Evolutionary conservation across 345 rosid genomes (phyloP), one percentile per base, ranked within the genome.

Genomic region (Syzygium grande): DNA sequence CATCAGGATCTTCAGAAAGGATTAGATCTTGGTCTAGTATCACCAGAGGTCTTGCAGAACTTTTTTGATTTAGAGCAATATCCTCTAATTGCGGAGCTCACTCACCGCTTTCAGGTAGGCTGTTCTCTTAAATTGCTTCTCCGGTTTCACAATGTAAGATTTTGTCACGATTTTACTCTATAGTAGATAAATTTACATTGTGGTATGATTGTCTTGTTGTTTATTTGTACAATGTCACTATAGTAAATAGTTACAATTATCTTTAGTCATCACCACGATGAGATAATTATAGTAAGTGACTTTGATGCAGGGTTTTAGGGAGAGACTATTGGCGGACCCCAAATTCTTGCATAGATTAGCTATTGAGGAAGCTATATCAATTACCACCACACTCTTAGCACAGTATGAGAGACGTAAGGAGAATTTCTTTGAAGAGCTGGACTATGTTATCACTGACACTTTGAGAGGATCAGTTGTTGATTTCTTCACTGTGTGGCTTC

Each of bases 401-500:
- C 99, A 97, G 89, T 97, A 96, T 85, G 94, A 96, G 90, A 96
- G 94, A 86, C 96, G 99, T 80, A 96, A 94, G 92, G 97, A 95
- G 77, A 96, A 93, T 84, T 96, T 97, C 92, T 93, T 96, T 88
- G 98, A 94, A 88, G 99, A 97, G 92, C 93, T 97, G 73, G 99
- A 97, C 88, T 96, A 97, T 89, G 98, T 97, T 52, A 94, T 97
- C 59, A 97, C 98, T 3, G 99, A 97, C 89, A 96, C 97, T 38
- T 90, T 93, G 55, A 92, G 98, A 88, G 99, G 97, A 88, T 38
- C 88, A 11, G 98, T 97, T 49, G 98, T 95, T 85, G 98, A 97
- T 89, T 97, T 97, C 85, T 97, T 97, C 89, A 95, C 98, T 1
- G 98, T 96, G 51, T 97, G 98, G 98, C 97, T 97, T 88, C 98